Evolutionary conservation across 495 filamentous ascomycete genomes (phyloP).

Genomic region (Lophiostoma macrostomum): DNA sequence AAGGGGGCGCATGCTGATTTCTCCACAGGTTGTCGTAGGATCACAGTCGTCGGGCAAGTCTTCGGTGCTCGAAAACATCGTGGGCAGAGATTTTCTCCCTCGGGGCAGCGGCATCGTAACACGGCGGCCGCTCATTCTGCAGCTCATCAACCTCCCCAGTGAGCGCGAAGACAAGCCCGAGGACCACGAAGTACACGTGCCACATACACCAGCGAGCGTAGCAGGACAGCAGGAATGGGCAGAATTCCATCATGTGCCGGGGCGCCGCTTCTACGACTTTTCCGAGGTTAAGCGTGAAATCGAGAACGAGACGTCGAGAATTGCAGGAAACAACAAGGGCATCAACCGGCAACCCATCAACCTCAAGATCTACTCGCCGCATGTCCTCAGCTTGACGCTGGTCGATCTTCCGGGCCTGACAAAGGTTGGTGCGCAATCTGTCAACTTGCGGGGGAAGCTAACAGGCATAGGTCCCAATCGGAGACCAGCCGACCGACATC

Average conservation of each 20-base stretch:
- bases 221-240: conserved; percentile 83
- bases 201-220: conserved; percentile 67
- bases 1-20: conserved; percentile 16
- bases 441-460: conserved; percentile 16
- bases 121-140: conserved; percentile 86
- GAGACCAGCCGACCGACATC: conserved; percentile 96
- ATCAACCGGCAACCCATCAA: conserved; percentile 98
- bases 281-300: conserved; percentile 91
- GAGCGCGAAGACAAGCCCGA: conserved; percentile 69
- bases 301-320: conserved; percentile 90
- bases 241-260: conserved; percentile 92
- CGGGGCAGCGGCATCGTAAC: conserved; percentile 97
- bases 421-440: conserved; percentile 59
- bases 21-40: conserved; percentile 83
- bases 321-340: conserved; percentile 96
- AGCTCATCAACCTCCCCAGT: conserved; percentile 94
- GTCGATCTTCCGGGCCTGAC: conserved; percentile 95
- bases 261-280: conserved; percentile 90
- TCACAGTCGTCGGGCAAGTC: conserved; percentile 99
- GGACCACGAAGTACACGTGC: conserved; percentile 59
- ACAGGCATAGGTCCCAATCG: conserved; percentile 73
- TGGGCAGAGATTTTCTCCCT: conserved; percentile 94
- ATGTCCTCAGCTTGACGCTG: conserved; percentile 93
- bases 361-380: conserved; percentile 96
- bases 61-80: conserved; percentile 98